A percentile compares a stretch with the other conserved stretches of the same genome.
Conservation (phyloP, 306 rosid genomes). For the Lathyrus oleraceus region DNA sequence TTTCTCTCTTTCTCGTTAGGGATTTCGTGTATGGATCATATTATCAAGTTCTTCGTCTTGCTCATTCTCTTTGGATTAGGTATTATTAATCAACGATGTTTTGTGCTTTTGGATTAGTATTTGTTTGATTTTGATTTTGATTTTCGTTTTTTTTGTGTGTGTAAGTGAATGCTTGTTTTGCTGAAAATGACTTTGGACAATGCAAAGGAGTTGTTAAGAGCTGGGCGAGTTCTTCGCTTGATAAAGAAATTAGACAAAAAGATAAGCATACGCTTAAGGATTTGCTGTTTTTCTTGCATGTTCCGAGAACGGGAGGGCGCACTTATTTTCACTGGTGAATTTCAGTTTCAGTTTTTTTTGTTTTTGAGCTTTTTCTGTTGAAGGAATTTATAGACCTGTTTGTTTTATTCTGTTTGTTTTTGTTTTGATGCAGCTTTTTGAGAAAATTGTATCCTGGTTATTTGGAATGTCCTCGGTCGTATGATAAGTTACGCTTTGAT, state of each 20-base stretch:
- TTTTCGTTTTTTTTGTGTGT: conserved; percentile 32
- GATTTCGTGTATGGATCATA: conserved; percentile 68
- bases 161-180: conserved; percentile 48
- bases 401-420: conserved; percentile 34
- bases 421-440: conserved; percentile 62
- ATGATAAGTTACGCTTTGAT: conserved; percentile 91
- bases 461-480: conserved; percentile 93
- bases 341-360: neutral
- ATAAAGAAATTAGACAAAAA: conserved; percentile 45
- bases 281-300: conserved; percentile 87
- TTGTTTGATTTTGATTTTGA: conserved; percentile 24
- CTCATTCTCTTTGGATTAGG: conserved; percentile 67
- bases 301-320: conserved; percentile 96
- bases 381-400: conserved; percentile 16
- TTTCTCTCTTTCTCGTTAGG: conserved; percentile 26
- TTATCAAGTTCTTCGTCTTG: conserved; percentile 48
- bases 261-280: conserved; percentile 74
- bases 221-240: conserved; percentile 74
- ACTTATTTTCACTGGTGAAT: conserved; percentile 89
- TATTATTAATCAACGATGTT: conserved; percentile 1
- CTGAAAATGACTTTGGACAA: conserved; percentile 46
- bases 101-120: neutral
- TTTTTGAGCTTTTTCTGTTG: neutral
- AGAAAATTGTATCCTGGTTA: conserved; percentile 72
- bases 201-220: conserved; percentile 73